Percentiles rank a stretch among this genome's conserved stretches.
phyloP scores from a whole-genome alignment of 2,329 filamentous ascomycete species.

The Cytospora piceicola region DNA sequence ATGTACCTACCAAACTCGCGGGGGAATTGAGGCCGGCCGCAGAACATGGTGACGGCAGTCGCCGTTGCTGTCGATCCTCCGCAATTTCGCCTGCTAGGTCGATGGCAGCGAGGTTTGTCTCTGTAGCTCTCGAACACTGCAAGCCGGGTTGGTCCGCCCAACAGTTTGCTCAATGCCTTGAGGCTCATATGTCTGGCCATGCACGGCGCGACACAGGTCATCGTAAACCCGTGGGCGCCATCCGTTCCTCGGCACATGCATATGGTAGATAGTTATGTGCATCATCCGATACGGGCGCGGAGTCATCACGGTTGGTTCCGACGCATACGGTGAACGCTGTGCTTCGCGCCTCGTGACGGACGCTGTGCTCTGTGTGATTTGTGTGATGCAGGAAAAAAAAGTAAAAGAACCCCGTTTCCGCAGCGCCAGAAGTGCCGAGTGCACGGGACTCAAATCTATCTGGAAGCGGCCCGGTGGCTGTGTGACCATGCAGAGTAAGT shows the following conservation, averaged over 20 bases:
- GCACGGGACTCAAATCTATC: conserved; percentile 11
- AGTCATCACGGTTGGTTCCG: conserved; percentile 14
- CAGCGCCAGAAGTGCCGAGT: conserved; percentile 17
- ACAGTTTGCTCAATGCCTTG: not conserved
- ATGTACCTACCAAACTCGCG: not conserved
- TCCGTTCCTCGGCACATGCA: not conserved
- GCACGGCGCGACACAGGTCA: not conserved
- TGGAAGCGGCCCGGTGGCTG: conserved; percentile 18
- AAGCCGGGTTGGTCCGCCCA: not conserved
- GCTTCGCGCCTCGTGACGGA: conserved; percentile 13
- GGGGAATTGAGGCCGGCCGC: conserved; percentile 2
- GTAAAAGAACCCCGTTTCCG: conserved; percentile 2
- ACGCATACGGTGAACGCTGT: conserved; percentile 5
- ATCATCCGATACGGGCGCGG: conserved; percentile 19
- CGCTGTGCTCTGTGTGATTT: conserved; percentile 8
- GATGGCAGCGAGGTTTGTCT: conserved; percentile 4
- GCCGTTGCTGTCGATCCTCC: conserved; percentile 16
- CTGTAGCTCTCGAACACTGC: not conserved
- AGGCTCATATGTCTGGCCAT: not conserved
- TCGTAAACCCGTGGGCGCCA: not conserved
- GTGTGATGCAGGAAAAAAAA: conserved; percentile 2
- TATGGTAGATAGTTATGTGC: conserved; percentile 7
- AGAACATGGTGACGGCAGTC: conserved; percentile 16
- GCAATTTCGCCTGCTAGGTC: not conserved
- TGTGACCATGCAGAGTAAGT: conserved; percentile 13